Evolutionary conservation across 202 grass and related monocot species (phyloP), one percentile per base, ranked within the genome.

Genomic region (Thinopyrum obtusiflorum): DNA sequence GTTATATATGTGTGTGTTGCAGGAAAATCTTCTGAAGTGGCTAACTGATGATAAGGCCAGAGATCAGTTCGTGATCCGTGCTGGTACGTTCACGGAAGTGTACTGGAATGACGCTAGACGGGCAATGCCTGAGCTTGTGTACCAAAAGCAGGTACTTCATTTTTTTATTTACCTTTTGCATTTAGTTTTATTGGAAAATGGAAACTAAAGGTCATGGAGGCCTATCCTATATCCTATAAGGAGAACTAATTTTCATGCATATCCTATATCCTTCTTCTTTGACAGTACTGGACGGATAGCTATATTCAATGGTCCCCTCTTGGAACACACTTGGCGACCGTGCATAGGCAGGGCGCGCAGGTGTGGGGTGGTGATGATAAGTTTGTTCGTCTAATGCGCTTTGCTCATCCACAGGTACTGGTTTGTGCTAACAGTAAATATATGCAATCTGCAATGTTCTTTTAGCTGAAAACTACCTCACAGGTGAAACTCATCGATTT

Each of bases 91-190:
- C 80, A 98, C 91, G 28, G 95, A 98, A 83, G 89, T 97, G 53
- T 97, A 94, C 76, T 97, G 95, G 95, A 97, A 97, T 89, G 95
- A 97, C 74, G 85, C 92, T 65, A 91, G 90, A 72, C 89, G 91
- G 77, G 77, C 61, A 55, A 82, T 88, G 24, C 89, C 89, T 91
- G 89, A 97, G 74, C 95, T 92, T 72, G 95, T 95, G 9, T 91
- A 92, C 88, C 91, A 93, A 82, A 94, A 90, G 59, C 95, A 93
- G 91, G 95, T 98, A 86, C 37, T 42, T 72, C n/a, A 66, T 15
- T 26, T 82, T 53, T 39, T 68, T 20, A 79, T 84, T 82, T 70
- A 71, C 49, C 49, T 53, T 49, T 75, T 78, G 7, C 60, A 60
- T 39, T 13, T 18, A 53, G 15, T 14, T 79, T 47, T 53, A 35